Evolutionary conservation across 306 rosid species (phyloP).

Genomic region (Dalbergia cultrata): DNA sequence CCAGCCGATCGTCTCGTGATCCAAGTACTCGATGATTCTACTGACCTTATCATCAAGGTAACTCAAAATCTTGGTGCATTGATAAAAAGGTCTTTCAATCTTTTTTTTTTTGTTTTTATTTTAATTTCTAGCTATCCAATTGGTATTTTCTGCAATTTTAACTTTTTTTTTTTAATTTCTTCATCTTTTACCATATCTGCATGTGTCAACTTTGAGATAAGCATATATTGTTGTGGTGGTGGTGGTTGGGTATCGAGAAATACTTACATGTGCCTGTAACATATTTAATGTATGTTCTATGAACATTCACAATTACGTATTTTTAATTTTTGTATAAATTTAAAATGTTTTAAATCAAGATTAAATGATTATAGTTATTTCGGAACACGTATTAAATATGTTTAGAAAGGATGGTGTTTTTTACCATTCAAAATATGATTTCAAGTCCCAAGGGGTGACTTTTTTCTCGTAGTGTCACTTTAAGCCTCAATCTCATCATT

Average conservation of each 20-base stretch:
- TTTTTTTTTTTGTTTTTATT: background rate
- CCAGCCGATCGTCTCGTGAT: constrained; percentile 96
- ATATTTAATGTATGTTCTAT: too few species aligned
- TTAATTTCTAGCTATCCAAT: background rate
- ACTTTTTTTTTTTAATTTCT: background rate
- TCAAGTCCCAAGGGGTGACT: constrained; percentile 24
- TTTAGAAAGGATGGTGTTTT: too few species aligned
- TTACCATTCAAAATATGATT: background rate
- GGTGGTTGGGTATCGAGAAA: too few species aligned
- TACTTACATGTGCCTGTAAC: too few species aligned
- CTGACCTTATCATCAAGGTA: constrained; percentile 92
- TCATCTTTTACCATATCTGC: background rate
- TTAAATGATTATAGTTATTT: too few species aligned
- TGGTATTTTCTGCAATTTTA: background rate
- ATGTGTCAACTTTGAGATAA: constrained; percentile 6
- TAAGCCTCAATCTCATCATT: background rate
- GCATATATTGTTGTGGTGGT: background rate
- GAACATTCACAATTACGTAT: too few species aligned
- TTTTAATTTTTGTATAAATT: too few species aligned
- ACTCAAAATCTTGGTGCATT: background rate
- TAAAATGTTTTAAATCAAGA: too few species aligned
- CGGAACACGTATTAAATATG: too few species aligned
- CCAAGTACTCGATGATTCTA: constrained; percentile 97
- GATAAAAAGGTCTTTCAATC: too few species aligned
- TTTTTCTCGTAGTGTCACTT: background rate